Base-by-base conservation (phyloP, 2,329 filamentous ascomycete species). In the Trichoderma sp. region DNA sequence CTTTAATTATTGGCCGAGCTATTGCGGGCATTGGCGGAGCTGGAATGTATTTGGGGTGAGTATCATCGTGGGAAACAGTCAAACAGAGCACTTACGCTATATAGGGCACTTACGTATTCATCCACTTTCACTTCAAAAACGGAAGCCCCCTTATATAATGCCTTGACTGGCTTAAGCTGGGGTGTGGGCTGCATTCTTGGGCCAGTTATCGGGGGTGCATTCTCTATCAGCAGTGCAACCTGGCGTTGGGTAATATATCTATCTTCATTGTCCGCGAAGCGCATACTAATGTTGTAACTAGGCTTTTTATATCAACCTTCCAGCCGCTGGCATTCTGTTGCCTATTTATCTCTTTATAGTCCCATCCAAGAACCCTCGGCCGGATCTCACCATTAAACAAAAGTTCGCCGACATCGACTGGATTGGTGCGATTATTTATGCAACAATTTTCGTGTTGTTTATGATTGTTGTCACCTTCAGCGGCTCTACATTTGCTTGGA, bases 1-100 rank as follows among this genome's bases (percentile, higher is more conserved):
- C 82, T 36, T 72, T 87, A 30, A 87, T 87, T 84, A 21, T 71
- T 9, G 84, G 84, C 9, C 79, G 84, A 32, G 81, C 80, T 9
- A 78, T 84, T 36, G 80, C 80, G 18, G 39, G 39, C 39, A 6
- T 43, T 43, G 39, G 39, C 15, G 39, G 39, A 60, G 28, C 57
- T 34, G 57, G 57, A 30, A 60, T 60, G 57, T 60, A 60, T 30
- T 6, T 60, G 28, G 57, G 57, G 57, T 60, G 15, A 60, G 57
- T 21, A 43, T 15, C 14, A n/a, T 18, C 14, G 39, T n/a, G 39
- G 39, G 39, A 43, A n/a, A 8, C 15, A n/a, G 39, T 7, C 8
- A n/a, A 43, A n/a, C 39, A 43, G 39, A 43, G 39, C 15, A 43
- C 18, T 43, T 43, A 43, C 18, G 39, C 9, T 18, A 43, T n/a